Base-by-base conservation (phyloP, 2,329 filamentous ascomycete species). In the Arachnopeziza araneosa region DNA sequence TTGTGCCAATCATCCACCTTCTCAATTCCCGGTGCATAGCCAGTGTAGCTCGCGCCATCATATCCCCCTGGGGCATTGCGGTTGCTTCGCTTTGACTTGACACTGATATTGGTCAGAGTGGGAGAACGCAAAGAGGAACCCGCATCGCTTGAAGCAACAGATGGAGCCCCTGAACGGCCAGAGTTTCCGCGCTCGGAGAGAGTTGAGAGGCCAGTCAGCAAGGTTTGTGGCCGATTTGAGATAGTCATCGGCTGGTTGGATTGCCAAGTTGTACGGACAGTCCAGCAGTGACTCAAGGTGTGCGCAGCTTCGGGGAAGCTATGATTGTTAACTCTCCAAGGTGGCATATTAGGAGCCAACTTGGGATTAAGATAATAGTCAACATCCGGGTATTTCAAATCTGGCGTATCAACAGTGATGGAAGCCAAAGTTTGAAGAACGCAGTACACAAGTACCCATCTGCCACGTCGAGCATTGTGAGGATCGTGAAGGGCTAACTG, bases 381-480 rank as follows among this genome's bases (percentile, higher is more conserved):
- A 1, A 86, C 83, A 8, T 75, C 76, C 2, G 75, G 76, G 70
- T 82, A 82, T 14, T 78, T 77, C 9, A 84, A 74, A 49, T 77
- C 76, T 12, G 80, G 82, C 0, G 79, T 77, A 60, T 87, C 84
- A 1, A 85, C 83, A 0, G 82, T 80, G 7, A 87, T 75, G 24
- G 80, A 80, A 1, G 83, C 83, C 1, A 87, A 77, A 0, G 80
- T 82, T 70, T 87, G 84, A 19, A 87, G 72, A 12, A 86, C 73
- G 2, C 80, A 81, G 66, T 87, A 87, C 23, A 87, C 77, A 2
- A 87, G 74, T 3, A 85, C 74, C 84, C 84, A 87, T 23, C 84
- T 80, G 10, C 82, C 83, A 12, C 80, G 78, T 1, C 84, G 80
- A 2, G 83, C 83, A 21, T 76, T 77, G 55, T 77, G 79, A 1